Percentiles rank a stretch among this genome's conserved stretches.
phyloP scores from a whole-genome alignment of 306 rosid species.

The Adenanthera pavonina region DNA sequence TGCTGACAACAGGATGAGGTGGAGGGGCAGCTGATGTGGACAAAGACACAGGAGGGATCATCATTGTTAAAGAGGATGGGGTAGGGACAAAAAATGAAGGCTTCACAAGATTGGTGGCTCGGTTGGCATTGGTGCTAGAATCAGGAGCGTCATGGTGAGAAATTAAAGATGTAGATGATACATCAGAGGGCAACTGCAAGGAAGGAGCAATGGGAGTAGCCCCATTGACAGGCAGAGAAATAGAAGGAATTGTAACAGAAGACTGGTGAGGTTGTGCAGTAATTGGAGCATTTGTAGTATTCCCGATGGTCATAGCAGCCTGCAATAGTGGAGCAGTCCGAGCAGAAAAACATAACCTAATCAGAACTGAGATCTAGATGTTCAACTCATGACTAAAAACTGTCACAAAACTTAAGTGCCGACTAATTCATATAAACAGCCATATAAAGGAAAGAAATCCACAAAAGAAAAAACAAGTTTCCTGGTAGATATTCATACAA shows the following conservation, averaged over 20 bases:
- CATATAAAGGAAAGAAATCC: constrained; percentile 7
- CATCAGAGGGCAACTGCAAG: constrained; percentile 52
- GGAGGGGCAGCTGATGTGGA: constrained; percentile 56
- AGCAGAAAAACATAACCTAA: constrained; percentile 23
- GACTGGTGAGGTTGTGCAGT: constrained; percentile 56
- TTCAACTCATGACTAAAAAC: constrained; percentile 18
- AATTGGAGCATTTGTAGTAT: constrained; percentile 53
- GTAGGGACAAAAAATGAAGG: constrained; percentile 59
- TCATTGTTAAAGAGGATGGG: constrained; percentile 50
- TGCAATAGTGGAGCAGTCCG: constrained; percentile 36
- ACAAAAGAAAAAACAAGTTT: not conserved
- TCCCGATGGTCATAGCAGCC: constrained; percentile 61
- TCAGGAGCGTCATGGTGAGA: constrained; percentile 51
- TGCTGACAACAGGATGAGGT: constrained; percentile 47
- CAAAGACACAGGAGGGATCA: constrained; percentile 46
- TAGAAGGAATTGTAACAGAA: constrained; percentile 44
- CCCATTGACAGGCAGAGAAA: constrained; percentile 45
- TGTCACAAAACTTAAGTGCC: not conserved
- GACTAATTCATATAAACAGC: constrained; percentile 17
- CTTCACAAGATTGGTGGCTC: constrained; percentile 54
- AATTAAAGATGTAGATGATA: constrained; percentile 48
- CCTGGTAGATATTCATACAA: not conserved
- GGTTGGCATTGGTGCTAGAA: constrained; percentile 45
- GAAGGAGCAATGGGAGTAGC: constrained; percentile 49
- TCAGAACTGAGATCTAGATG: constrained; percentile 29